Base-by-base conservation (phyloP, 257 asterid species). In the Datura wrightii region DNA sequence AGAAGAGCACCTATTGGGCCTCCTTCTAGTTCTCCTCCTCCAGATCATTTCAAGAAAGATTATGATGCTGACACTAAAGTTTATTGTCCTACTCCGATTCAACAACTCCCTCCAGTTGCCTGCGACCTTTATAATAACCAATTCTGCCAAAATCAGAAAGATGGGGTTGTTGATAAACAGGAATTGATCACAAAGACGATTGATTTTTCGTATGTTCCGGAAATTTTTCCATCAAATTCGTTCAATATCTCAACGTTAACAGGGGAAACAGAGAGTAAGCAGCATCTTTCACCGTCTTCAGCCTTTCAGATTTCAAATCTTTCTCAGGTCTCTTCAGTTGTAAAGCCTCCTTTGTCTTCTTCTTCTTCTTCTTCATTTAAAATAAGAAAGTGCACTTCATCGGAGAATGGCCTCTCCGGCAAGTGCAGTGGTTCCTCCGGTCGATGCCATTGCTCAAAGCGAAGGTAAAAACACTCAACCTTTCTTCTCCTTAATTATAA, bases 1-100 rank as follows among this genome's bases (percentile, higher is more conserved):
- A 89, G 99, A 85, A 76, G 97, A 78, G 97, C 89, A 44, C 97
- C 98, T 0, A 83, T 87, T 5, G 31, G 80, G 18, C 2, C 79
- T 10, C 48, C 86, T 16, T 55, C 86, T 10, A 66, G 86, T 10
- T 54, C 86, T 16, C 60, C 86, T 10, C 71, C 86, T 16, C 50
- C 88, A 4, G 24, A 85, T 14, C 19, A 66, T 3, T 46, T 86
- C 8, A 82, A 86, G 1, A 82, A 60, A 3, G 90, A 82, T 14
- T 59, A 48, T 31, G 42, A 54, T 31, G 42, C 48, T 6, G 85
- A 87, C 1, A 63, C 86, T 1, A 92, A 85, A 48, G 87, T 94
- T 53, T 95, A 95, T 83, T 91, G 92, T 87, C 97, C 97, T 1
- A 92, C 96, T n/a, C 97, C 99, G 31, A 90, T 96, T 44, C 98